Evolutionary conservation across 106 monocot genomes (phyloP), one percentile per base, ranked within the genome.

Genomic region (Amphibolis antarctica): DNA sequence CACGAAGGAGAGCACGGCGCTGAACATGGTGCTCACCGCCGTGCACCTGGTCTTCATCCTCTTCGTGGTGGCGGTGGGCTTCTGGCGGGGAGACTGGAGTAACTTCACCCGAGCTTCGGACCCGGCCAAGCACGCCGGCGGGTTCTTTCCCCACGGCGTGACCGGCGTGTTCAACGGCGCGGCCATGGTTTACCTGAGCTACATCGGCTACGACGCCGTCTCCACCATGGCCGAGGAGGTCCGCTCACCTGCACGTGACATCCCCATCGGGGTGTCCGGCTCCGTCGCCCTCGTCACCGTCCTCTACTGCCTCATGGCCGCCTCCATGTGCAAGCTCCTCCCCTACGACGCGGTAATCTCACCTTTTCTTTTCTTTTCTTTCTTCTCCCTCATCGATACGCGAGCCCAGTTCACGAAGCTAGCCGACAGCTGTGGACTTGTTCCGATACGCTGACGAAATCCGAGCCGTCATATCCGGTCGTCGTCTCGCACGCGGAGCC

Each of bases 171-270:
- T 98, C 78, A 67, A 76, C 25, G 90, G 90, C 15, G 90, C 96
- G 0, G 77, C 96, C 44, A 61, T 75, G 77, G 90, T 98, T 11
- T 98, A 91, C 70, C 50, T 98, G 17, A 91, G 90, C 71, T 98
- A 98, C 72, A 91, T 98, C 47, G 96, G 96, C 19, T 98, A 91
- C 76, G 96, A 98, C 57, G 96, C 96, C 69, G 96, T 98, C 28
- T 98, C 96, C n/a, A 98, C 96, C 22, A 87, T 98, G 96, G 96
- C 96, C 28, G 96, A 98, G 79, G 96, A 98, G 78, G 84, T 84
- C 30, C 66, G 77, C 65, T 46, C 74, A 54, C 96, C 96, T 5
- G 43, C 69, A 7, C 75, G 84, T 7, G 96, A 98, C 67, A 98
- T 98, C 27, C 90, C 96, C 19, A 75, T 87, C 43, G 96, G 96